Percentiles rank a stretch among this genome's conserved stretches.
Evolutionary conservation across 345 rosid genomes (phyloP).

Genomic region (Anacardium occidentale): DNA sequence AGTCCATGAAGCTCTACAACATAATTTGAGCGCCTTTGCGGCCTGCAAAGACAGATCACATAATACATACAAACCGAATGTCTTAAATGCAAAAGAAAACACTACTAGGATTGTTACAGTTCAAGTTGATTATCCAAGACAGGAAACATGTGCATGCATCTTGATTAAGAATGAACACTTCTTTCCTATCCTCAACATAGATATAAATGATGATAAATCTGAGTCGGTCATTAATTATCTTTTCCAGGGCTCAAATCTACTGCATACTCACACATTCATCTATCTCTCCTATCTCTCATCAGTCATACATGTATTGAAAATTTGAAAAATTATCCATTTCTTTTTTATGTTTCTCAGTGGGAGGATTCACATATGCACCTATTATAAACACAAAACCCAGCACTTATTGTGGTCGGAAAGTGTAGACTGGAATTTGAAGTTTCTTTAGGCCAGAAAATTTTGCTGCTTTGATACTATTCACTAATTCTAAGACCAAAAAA

Average conservation of each 20-base stretch:
- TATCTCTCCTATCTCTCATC: background rate
- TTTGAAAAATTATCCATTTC: background rate
- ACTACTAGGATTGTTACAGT: background rate
- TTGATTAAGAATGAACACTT: background rate
- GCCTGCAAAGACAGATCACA: conserved; percentile 53
- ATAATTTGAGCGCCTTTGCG: conserved; percentile 63
- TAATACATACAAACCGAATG: conserved; percentile 2
- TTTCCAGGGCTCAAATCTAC: background rate
- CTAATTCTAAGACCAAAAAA: background rate
- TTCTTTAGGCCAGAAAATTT: conserved; percentile 2
- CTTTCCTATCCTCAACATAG: background rate
- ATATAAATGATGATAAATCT: background rate
- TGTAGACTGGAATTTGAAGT: background rate
- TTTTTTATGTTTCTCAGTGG: background rate
- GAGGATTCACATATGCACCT: background rate
- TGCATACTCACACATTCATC: background rate
- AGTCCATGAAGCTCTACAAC: conserved; percentile 76
- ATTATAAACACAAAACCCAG: background rate
- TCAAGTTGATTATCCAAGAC: background rate
- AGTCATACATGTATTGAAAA: background rate
- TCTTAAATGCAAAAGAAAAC: conserved; percentile 10
- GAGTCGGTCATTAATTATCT: background rate
- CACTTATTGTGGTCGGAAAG: background rate
- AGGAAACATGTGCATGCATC: background rate
- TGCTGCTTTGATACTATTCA: background rate